Base-by-base conservation (phyloP, 371 early-diverging fungal genomes). In the Mucor ambiguus region DNA sequence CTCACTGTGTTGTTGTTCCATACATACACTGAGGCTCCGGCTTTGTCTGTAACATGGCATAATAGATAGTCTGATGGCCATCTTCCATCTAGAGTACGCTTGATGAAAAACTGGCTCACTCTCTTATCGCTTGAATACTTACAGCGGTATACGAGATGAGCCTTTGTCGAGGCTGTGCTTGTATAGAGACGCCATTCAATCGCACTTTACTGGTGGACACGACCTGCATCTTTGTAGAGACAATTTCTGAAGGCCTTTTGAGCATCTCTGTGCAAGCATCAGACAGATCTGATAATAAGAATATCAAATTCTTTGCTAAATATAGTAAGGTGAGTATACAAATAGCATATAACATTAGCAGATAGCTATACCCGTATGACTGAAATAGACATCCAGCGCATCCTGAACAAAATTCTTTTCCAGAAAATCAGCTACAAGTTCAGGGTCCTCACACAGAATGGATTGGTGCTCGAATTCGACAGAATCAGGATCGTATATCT, bases 381-480 rank as follows among this genome's bases (percentile, higher is more conserved):
- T 33, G 49, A 72, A 72, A 37, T 64, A 72, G 6, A 38, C 14
- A 5, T 54, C 62, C 22, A 72, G 30, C 5, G 55, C 61, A 38
- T 72, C 72, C n/a, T 62, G 43, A 24, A 64, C 48, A 48, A 72
- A 68, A 16, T 62, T 48, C 9, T 41, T 64, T 7, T 67, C 54
- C 14, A 72, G 37, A 43, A 65, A 72, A 12, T 64, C 55, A 14
- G 64, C 44, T 1, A 72, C 69, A n/a, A 68, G 55, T 41, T 64
- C 69, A 9, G 72, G 72, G 0, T 65, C 59, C 59, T 72, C 69
- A 22, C 72, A 68, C n/a, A 72, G 18, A 24, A 20, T 64, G 4
- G 61, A 49, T 30, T 58, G 43, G 7, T 54, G 52, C 37, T 61
- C 57, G 2, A 29, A 28, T 37, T 72, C 72, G 4, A 32, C 44